Percentiles rank a stretch among this genome's conserved stretches.
phyloP scores from a whole-genome alignment of 768 basidiomycete genomes.

The Boletus patriciae region DNA sequence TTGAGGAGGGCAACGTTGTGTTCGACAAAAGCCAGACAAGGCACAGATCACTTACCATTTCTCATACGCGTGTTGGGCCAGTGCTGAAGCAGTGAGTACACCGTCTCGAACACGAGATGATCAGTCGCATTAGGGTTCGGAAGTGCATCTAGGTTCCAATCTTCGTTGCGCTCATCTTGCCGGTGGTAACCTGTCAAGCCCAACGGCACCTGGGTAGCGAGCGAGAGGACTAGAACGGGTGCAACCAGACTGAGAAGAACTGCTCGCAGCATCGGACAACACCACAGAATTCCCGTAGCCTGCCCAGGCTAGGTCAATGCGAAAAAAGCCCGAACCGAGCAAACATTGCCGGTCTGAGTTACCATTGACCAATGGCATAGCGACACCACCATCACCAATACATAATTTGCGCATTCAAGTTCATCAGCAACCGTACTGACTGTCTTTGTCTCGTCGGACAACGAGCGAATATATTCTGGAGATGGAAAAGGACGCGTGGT shows the following conservation, averaged over 20 bases:
- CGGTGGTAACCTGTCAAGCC: neutral
- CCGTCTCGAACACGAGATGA: slow-evolving; percentile 25
- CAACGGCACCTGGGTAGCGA: slow-evolving; percentile 13
- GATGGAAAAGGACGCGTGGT: slow-evolving; percentile 78
- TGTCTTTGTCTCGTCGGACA: slow-evolving; percentile 65
- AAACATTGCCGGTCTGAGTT: too few species aligned
- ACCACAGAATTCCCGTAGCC: neutral
- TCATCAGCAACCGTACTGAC: slow-evolving; percentile 65
- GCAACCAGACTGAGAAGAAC: neutral
- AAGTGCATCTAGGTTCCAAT: slow-evolving; percentile 25
- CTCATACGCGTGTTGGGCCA: slow-evolving; percentile 50
- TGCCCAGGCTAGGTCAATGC: too few species aligned
- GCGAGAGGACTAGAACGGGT: neutral
- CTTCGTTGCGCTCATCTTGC: neutral
- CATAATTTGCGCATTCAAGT: slow-evolving; percentile 74
- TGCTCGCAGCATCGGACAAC: neutral
- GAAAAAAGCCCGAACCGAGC: too few species aligned
- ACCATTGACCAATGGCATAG: neutral
- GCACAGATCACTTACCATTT: slow-evolving; percentile 34
- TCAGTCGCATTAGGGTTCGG: slow-evolving; percentile 31
- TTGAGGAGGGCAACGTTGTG: slow-evolving; percentile 3
- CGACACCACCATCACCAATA: slow-evolving; percentile 51
- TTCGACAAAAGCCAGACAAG: slow-evolving; percentile 15
- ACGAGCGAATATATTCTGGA: slow-evolving; percentile 83
- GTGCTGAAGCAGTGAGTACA: slow-evolving; percentile 37